Conservation (phyloP, 176 grass and related monocot species). For the Oryza nivara region DNA sequence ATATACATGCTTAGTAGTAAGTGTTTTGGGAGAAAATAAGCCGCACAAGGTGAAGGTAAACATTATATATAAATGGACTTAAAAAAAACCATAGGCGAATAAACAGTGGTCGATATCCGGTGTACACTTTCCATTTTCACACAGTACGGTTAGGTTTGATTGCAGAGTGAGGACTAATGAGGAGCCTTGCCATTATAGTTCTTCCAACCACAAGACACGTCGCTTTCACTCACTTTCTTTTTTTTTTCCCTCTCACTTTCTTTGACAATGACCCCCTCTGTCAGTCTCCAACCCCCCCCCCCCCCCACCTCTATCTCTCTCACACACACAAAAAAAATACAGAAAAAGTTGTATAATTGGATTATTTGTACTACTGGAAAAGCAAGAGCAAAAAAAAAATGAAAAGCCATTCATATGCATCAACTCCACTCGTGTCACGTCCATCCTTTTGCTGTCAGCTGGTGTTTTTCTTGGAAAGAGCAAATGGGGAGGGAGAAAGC, state of each 20-base stretch:
- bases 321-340: not conserved
- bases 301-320: not conserved
- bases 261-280: slow-evolving; percentile 10
- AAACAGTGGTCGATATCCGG: not conserved
- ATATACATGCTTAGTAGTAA: too few relatives aligned
- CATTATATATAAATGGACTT: too few relatives aligned
- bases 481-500: slow-evolving; percentile 3
- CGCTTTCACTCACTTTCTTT: not conserved
- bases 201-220: slow-evolving; percentile 26
- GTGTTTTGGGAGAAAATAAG: too few relatives aligned
- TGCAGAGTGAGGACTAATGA: not conserved
- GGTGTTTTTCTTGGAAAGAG: slow-evolving; percentile 36
- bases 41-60: too few relatives aligned
- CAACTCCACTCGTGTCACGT: slow-evolving; percentile 43
- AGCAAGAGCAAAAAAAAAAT: not conserved
- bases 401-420: slow-evolving; percentile 7
- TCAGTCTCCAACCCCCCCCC: not conserved
- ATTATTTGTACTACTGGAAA: not conserved
- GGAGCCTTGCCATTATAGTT: slow-evolving; percentile 30
- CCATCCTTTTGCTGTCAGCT: slow-evolving; percentile 41
- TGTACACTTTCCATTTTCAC: slow-evolving; percentile 28
- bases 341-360: not conserved
- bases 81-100: not conserved
- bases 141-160: not conserved
- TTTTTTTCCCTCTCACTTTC: slow-evolving; percentile 20